Evolutionary conservation across 805 yeast genomes (phyloP), one percentile per base, ranked within the genome.

Genomic region (Henningerozyma blattae): DNA sequence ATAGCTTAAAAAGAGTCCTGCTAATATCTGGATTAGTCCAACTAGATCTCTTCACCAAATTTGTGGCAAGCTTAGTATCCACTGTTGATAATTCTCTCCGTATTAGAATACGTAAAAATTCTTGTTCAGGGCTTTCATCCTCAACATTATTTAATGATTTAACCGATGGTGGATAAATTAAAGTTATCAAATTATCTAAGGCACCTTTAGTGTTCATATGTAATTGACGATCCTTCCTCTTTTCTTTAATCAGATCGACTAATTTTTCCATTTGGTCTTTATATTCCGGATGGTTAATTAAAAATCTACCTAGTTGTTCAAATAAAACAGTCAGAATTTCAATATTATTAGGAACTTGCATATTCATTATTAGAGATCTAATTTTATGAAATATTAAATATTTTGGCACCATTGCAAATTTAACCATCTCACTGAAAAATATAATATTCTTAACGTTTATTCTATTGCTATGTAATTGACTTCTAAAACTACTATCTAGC

Each of bases 341-440:
- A 37, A 82, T 67, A 49, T 79, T 82, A 39, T 69, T 68, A 7
- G 74, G 65, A 0, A 67, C 62, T 5, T 67, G 62, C 24, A 73
- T 45, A 34, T 69, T 68, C 35, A 72, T 46, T 2, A 80, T 69
- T 42, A 83, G 58, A 2, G 67, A 58, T 45, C 84, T 65, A 31
- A 86, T 66, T 48, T 78, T 80, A 53, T 85, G 87, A 50, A 84
- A 79, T 10, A 77, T 62, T 37, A 77, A 65, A 52, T 75, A 77
- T n/a, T 65, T 59, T 0, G 94, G 89, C 13, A 85, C 63, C 39
- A 85, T 54, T 43, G 70, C 73, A 52, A 86, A 86, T 49, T 82
- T 84, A 22, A 79, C 71, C 58, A 86, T 61, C 47, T 87, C 95
- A 32, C 75, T 61, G 43, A 82, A 75, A 44, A 81, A 78, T 16